Evolutionary conservation across 1,284 basidiomycete genomes (phyloP).

Genomic region (Cryptococcus neoformans): DNA sequence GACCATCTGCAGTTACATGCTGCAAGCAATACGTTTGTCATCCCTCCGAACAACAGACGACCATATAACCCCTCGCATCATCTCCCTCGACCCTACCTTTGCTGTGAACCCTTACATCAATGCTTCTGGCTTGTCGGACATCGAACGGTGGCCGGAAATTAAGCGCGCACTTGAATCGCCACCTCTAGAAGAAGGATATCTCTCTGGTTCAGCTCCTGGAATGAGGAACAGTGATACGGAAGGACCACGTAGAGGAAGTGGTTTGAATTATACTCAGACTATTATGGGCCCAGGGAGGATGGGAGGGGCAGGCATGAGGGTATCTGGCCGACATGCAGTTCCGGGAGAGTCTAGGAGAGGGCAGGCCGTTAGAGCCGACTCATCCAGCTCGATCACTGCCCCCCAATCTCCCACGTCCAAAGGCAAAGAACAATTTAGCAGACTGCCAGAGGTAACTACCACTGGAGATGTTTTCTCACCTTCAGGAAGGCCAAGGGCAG

Average conservation of each 20-base stretch:
- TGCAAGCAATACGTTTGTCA: slow-evolving; percentile 77
- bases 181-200: slow-evolving; percentile 56
- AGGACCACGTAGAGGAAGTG: slow-evolving; percentile 49
- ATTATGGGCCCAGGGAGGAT: slow-evolving; percentile 66
- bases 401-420: slow-evolving; percentile 13
- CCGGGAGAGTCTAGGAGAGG: slow-evolving; percentile 10
- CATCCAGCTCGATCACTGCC: slow-evolving; percentile 11
- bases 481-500: slow-evolving; percentile 31
- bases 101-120: slow-evolving; percentile 74
- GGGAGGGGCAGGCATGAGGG: slow-evolving; percentile 66
- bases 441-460: slow-evolving; percentile 6
- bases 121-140: slow-evolving; percentile 71
- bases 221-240: slow-evolving; percentile 1
- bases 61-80: slow-evolving; percentile 71
- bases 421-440: background rate
- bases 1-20: slow-evolving; percentile 62
- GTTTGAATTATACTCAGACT: slow-evolving; percentile 76
- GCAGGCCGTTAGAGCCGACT: slow-evolving; percentile 20
- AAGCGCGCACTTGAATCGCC: slow-evolving; percentile 51
- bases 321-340: slow-evolving; percentile 38
- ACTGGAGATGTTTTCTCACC: slow-evolving; percentile 26
- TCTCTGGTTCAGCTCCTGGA: background rate
- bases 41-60: slow-evolving; percentile 86
- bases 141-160: slow-evolving; percentile 78
- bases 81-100: slow-evolving; percentile 63